Percentiles rank a stretch among this genome's conserved stretches.
Conservation (phyloP, 139 green algal genomes). For the Spirogloea muscicola region DNA sequence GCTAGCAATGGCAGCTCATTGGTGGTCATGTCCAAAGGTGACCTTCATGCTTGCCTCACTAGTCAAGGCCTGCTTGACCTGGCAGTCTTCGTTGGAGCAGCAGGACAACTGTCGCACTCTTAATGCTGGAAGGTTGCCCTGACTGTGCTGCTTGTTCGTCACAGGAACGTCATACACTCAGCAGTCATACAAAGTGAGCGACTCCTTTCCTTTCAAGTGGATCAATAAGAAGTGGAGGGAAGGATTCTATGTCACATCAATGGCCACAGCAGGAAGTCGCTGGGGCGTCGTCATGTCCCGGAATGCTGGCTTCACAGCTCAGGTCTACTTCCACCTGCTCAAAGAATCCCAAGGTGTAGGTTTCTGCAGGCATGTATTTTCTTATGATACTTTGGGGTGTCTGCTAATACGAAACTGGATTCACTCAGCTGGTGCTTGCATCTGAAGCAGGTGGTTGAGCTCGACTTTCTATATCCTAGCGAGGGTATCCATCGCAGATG, state of each 20-base stretch:
- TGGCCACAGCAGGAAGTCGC: constrained; percentile 82
- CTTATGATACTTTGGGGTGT: no score
- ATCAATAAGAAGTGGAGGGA: constrained; percentile 99
- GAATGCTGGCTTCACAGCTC: constrained; percentile 91
- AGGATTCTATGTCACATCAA: constrained; percentile 96
- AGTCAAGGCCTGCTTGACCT: no score
- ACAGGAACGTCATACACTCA: constrained; percentile 93
- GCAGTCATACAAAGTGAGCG: constrained; percentile 98
- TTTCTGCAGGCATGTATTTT: no score
- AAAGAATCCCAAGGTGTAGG: no score
- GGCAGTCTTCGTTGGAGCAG: no score
- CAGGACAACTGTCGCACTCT: no score
- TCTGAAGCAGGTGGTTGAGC: constrained; percentile 78
- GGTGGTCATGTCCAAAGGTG: constrained; percentile 58
- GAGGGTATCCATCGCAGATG: constrained; percentile 94
- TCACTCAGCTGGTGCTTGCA: background rate
- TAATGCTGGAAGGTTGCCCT: no score
- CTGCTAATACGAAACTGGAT: no score
- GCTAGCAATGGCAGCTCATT: constrained; percentile 60
- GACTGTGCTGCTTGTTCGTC: constrained; percentile 76
- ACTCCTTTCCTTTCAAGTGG: constrained; percentile 99
- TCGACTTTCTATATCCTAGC: constrained; percentile 97
- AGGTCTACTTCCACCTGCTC: constrained; percentile 49
- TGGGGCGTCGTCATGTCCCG: constrained; percentile 98
- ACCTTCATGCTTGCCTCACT: background rate